Evolutionary conservation across 176 grass and related monocot genomes (phyloP), one percentile per base, ranked within the genome.

Genomic region (Lolium rigidum): DNA sequence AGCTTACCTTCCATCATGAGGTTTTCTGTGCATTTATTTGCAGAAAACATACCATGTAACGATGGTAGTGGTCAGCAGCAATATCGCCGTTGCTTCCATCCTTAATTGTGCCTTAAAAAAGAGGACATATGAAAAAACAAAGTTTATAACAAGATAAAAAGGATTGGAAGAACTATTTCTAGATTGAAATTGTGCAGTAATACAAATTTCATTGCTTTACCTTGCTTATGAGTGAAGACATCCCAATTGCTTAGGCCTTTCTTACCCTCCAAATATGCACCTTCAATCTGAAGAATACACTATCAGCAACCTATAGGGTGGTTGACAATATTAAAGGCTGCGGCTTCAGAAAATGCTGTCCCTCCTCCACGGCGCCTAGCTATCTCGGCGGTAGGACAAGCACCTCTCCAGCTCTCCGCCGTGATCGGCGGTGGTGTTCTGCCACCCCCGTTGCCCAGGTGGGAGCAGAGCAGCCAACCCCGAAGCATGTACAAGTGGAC

Each of bases 211-310:
- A 67, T 35, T 35, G 57, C 46, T 69, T 70, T 0, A 92, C 87
- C 92, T 81, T n/a, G 26, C 50, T 14, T 72, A 57, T 87, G 94
- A 51, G 85, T 60, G 80, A 80, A 97, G 37, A 92, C 70, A 90
- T 97, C 94, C 91, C 91, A 97, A 92, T 92, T 97, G 82, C 87
- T 97, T 31, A 79, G 66, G 52, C 94, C 83, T 88, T 93, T 97
- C 52, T 90, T 86, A 11, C 76, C 89, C 83, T 97, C 94, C 24
- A 86, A 74, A 66, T 92, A 97, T 63, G 82, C 94, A 74, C 87
- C 94, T 86, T 97, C 94, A 82, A 97, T 86, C 91, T 97, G 69
- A 31, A 57, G 49, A 59, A 31, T 39, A 38, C 11, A 12, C 9
- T 56, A 78, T 65, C 25, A 41, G 18, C 25, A 37, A 43, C 26